These are phyloP conservation scores for Phytophthora ramorum DNA, from an alignment of 352 stramenopile species.

Conservation along the genomic window DNA sequence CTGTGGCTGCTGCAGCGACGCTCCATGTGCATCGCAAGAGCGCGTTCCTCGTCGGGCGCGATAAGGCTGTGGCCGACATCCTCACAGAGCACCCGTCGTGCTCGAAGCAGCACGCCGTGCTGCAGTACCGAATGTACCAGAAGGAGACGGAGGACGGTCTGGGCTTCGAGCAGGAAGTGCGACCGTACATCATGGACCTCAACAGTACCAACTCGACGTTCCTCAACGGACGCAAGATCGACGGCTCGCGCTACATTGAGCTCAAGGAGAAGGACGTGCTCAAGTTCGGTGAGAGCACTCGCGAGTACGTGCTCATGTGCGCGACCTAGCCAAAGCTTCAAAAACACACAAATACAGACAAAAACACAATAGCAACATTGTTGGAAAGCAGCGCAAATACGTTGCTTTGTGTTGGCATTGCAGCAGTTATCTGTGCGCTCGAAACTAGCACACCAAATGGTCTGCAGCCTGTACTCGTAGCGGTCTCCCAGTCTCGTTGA, in stretches of 20 bases:
- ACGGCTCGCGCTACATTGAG: slow-evolving; percentile 96
- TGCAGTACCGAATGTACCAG: slow-evolving; percentile 94
- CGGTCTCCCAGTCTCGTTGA: not conserved
- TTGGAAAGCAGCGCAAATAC: slow-evolving; percentile 18
- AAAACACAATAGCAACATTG: not conserved
- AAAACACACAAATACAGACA: not conserved
- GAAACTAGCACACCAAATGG: slow-evolving; percentile 24
- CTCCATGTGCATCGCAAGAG: slow-evolving; percentile 97
- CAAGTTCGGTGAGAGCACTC: slow-evolving; percentile 96
- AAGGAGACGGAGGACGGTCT: slow-evolving; percentile 67
- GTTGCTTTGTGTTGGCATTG: slow-evolving; percentile 26
- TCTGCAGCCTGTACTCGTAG: slow-evolving; percentile 1
- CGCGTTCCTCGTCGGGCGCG: slow-evolving; percentile 94
- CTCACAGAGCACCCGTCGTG: slow-evolving; percentile 94
- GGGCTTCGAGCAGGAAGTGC: slow-evolving; percentile 67
- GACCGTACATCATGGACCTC: slow-evolving; percentile 98
- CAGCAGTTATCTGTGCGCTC: slow-evolving; percentile 35
- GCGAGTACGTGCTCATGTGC: slow-evolving; percentile 97
- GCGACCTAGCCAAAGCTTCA: slow-evolving; percentile 40
- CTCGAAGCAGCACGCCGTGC: slow-evolving; percentile 97
- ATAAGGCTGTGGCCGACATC: slow-evolving; percentile 96
- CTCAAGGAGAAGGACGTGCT: slow-evolving; percentile 96
- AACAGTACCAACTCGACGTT: slow-evolving; percentile 98
- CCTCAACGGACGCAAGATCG: slow-evolving; percentile 95
- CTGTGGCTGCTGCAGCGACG: slow-evolving; percentile 78